Evolutionary conservation across 148 eudicot species (phyloP), one percentile per base, ranked within the genome.

Genomic region (Camellia granthamiana): DNA sequence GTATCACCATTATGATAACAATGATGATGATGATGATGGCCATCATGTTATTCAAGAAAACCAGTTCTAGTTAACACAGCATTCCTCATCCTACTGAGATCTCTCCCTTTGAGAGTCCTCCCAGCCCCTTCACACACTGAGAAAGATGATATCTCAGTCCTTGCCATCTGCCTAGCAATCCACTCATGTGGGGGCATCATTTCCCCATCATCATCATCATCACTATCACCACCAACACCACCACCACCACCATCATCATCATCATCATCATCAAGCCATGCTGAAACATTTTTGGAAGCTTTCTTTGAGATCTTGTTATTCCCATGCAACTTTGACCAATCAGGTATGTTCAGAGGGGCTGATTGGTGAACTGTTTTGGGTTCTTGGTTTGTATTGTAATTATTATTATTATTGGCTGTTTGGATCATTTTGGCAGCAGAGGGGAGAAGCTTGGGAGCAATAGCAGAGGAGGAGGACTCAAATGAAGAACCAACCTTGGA

Each of bases 101-200:
- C 97, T 78, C 93, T 91, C 55, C 97, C 97, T 76, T 93, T 93
- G 21, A 90, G 92, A 41, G 94, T 91, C 81, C 93, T 91, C 75
- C 92, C 97, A 77, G 82, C 91, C 58, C 97, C 94, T 84, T 93
- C 94, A 86, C 94, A 90, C 8, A 93, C 94, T 11, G 97, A 93
- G 71, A 87, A 90, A 44, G 94, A 86, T 4, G 87, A 83, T 52
- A 72, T 81, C 71, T 80, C 85, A 64, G 68, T 86, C 84, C 89
- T 91, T 58, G 85, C 89, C 71, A 70, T 78, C 87, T 87, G 88
- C 87, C 69, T 89, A 14, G 91, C 90, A 46, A 93, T 56, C 91
- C 91, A 91, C 81, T 90, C 93, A 84, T 93, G 97, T 14, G 97
- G 94, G 1, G 97, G 94, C 71, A 90, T 72, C 72, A 79, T 78